A percentile compares a stretch with the other conserved stretches of the same genome.
phyloP scores from a whole-genome alignment of 176 grass and related monocot species.

The Microstegium vimineum region DNA sequence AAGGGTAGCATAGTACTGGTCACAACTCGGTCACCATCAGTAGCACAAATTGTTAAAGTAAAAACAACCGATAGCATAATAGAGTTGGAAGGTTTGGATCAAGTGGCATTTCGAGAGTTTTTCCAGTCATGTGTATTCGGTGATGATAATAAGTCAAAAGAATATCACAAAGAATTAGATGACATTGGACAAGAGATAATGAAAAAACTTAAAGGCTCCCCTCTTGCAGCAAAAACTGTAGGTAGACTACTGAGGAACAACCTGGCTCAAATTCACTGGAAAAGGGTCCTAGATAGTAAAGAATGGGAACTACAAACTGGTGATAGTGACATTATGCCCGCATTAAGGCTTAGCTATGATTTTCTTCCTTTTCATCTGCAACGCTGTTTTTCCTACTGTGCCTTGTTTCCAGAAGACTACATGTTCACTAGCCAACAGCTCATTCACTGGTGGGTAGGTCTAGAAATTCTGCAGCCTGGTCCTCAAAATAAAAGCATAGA shows the following conservation, averaged over 20 bases:
- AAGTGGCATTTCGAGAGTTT: background rate
- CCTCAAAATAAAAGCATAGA: background rate
- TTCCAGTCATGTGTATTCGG: slow-evolving; percentile 1
- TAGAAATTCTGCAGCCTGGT: background rate
- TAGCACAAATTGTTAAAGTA: background rate
- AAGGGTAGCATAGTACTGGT: background rate
- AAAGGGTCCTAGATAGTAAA: background rate
- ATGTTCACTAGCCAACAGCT: background rate
- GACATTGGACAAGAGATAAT: slow-evolving; percentile 7
- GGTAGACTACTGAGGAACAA: background rate
- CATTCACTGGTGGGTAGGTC: slow-evolving; percentile 20
- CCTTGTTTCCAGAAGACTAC: slow-evolving; percentile 22
- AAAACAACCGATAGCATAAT: background rate
- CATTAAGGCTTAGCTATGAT: slow-evolving; percentile 25
- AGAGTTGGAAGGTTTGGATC: background rate
- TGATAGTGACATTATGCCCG: slow-evolving; percentile 17
- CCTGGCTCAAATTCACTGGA: background rate
- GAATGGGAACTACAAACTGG: slow-evolving; percentile 9
- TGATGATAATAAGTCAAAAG: background rate
- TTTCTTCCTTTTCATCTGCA: slow-evolving; percentile 23
- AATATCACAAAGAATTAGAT: background rate
- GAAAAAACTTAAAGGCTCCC: background rate
- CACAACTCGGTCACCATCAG: background rate
- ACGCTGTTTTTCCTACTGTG: slow-evolving; percentile 22
- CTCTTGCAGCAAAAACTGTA: slow-evolving; percentile 6